Conservation (phyloP, 1,139 yeast genomes). For the Scheffersomyces illinoinensis region DNA sequence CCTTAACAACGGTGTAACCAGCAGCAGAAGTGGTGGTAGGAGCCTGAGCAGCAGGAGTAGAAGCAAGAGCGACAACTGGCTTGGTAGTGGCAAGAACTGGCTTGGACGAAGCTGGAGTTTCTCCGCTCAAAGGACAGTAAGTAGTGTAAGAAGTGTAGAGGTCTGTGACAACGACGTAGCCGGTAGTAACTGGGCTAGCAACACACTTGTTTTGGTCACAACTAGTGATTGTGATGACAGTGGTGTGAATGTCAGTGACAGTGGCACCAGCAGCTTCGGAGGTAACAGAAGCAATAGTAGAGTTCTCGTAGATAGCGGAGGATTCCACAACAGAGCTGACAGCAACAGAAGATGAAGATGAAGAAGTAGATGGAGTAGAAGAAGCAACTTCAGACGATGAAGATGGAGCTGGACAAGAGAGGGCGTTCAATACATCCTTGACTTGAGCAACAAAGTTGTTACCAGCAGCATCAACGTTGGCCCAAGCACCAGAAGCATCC, state of each 20-base stretch:
- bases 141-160: constrained; percentile 11
- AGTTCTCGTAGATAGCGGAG: neutral
- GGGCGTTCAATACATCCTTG: constrained; percentile 1
- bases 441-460: neutral
- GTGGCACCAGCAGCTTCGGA: constrained; percentile 12
- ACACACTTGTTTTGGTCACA: constrained; percentile 5
- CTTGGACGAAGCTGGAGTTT: neutral
- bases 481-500: constrained; percentile 25
- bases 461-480: constrained; percentile 1
- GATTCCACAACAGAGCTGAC: neutral
- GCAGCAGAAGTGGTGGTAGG: neutral
- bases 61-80: constrained; percentile 8
- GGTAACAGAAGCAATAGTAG: constrained; percentile 9
- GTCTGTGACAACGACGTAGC: constrained; percentile 3
- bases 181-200: constrained; percentile 5
- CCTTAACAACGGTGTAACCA: neutral
- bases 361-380: too few relatives aligned
- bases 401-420: constrained; percentile 1
- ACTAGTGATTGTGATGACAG: constrained; percentile 20
- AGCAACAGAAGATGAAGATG: neutral
- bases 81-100: neutral
- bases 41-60: constrained; percentile 1
- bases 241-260: constrained; percentile 15
- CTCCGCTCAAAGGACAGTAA: constrained; percentile 14
- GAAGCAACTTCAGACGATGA: neutral